phyloP scores from a whole-genome alignment of 2,329 filamentous ascomycete genomes.

The Metarhizium brunneum region DNA sequence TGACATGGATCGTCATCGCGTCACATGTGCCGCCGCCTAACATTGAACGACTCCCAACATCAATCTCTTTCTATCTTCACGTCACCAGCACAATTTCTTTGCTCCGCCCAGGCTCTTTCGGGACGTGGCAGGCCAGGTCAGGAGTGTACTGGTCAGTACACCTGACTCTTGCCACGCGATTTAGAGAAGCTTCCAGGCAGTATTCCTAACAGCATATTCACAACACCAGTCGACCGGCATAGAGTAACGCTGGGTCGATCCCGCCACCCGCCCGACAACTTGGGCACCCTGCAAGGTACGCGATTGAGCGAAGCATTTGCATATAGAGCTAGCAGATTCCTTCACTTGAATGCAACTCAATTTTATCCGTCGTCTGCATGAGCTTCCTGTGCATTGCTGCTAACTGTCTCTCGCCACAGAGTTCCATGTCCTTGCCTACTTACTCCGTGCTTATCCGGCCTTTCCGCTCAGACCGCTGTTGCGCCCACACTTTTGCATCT shows the following conservation, averaged over 20 bases:
- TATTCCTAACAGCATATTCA: not conserved
- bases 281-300: not conserved
- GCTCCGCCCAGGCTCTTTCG: not conserved
- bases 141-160: not conserved
- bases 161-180: not conserved
- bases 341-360: not conserved
- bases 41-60: not conserved
- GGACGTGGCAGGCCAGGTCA: not conserved
- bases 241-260: not conserved
- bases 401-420: not conserved
- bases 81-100: not conserved
- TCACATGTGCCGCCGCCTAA: slow-evolving; percentile 2
- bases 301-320: not conserved
- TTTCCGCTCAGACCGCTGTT: not conserved
- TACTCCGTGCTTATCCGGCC: not conserved
- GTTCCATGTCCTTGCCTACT: not conserved
- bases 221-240: not conserved
- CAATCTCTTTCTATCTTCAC: not conserved
- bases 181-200: too few species aligned
- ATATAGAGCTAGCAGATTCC: not conserved
- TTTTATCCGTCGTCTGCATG: not conserved
- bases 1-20: not conserved
- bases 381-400: not conserved
- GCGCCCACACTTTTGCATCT: not conserved
- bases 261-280: not conserved